phyloP scores from a whole-genome alignment of 345 rosid species.

The Populus simonii region DNA sequence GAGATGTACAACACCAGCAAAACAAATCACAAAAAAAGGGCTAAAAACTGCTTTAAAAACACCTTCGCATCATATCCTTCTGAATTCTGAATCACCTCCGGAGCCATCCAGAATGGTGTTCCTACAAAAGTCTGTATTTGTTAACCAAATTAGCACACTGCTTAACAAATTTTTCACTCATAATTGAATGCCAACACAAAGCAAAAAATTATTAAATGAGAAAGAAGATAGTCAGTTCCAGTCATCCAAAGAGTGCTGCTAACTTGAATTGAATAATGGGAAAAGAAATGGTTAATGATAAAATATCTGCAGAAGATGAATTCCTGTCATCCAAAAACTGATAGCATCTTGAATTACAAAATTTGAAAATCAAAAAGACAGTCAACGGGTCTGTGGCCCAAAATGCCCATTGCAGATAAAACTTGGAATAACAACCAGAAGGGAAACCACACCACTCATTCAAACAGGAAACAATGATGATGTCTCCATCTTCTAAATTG shows the following conservation, averaged over 20 bases:
- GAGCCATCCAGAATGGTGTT: constrained; percentile 99
- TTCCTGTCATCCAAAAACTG: neutral
- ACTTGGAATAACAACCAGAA: neutral
- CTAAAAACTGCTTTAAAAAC: constrained; percentile 6
- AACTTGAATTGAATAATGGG: neutral
- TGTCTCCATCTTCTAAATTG: neutral
- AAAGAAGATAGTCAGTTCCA: neutral
- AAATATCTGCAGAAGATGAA: neutral
- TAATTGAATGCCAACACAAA: neutral
- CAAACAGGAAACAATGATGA: neutral
- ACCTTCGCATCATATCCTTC: constrained; percentile 99
- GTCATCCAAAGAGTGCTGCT: neutral
- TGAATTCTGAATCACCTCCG: constrained; percentile 97
- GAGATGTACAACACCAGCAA: constrained; percentile 5
- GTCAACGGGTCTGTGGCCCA: neutral
- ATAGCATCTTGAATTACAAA: neutral
- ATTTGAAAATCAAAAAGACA: neutral
- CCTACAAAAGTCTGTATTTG: constrained; percentile 93
- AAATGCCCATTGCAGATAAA: neutral
- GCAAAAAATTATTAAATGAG: neutral
- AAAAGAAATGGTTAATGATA: neutral
- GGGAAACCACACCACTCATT: neutral
- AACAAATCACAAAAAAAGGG: constrained; percentile 6
- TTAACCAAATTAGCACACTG: constrained; percentile 40
- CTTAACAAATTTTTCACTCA: constrained; percentile 13